A percentile compares a stretch with the other conserved stretches of the same genome.
phyloP scores from a whole-genome alignment of 139 green algal genomes.

The Dunaliella primolecta region DNA sequence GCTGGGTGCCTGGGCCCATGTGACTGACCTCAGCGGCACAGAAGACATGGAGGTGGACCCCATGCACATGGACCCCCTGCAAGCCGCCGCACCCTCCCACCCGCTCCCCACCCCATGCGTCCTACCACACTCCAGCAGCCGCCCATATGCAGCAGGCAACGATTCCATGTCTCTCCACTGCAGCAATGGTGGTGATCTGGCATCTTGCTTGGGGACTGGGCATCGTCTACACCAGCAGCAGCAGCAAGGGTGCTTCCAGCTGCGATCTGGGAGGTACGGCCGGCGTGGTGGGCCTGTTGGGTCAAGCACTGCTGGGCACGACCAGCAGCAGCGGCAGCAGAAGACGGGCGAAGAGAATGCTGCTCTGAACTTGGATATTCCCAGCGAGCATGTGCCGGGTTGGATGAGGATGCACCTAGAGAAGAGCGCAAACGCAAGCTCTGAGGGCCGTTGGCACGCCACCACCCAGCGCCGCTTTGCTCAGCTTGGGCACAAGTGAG shows the following conservation, averaged over 20 bases:
- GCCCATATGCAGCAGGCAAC: no score
- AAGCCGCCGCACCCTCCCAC: no score
- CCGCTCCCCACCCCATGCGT: no score
- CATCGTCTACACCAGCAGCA: neutral
- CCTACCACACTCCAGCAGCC: no score
- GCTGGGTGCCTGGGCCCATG: neutral
- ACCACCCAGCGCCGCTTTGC: neutral
- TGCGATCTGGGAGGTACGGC: neutral
- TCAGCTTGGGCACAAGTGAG: neutral
- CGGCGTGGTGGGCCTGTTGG: neutral
- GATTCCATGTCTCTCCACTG: no score
- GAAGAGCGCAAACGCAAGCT: neutral
- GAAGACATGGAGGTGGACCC: neutral
- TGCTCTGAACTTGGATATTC: neutral
- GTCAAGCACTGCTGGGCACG: neutral
- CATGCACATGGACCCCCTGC: neutral
- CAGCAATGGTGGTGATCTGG: neutral
- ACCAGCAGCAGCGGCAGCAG: neutral
- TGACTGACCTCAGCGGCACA: neutral
- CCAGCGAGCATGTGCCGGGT: neutral
- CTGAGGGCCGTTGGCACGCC: neutral
- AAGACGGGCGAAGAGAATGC: neutral
- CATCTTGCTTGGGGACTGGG: neutral
- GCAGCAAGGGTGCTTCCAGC: neutral
- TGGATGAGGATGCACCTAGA: neutral